Conservation (phyloP, 1,139 yeast species). For the Suhomyces terraborum region DNA sequence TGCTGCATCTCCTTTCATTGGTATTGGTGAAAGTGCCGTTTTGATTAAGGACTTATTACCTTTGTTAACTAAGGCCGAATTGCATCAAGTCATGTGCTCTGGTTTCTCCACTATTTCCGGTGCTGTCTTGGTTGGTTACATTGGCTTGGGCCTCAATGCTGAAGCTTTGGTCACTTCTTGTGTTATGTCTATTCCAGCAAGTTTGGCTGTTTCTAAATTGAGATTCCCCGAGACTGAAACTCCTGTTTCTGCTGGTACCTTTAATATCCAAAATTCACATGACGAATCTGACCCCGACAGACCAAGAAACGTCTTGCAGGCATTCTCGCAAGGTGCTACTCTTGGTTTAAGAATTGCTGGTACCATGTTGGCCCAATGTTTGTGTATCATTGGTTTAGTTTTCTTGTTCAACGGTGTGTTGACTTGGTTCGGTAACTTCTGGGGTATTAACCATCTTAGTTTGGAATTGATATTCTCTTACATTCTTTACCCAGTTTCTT, state of each 20-base stretch:
- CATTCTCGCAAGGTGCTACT: slow-evolving; percentile 64
- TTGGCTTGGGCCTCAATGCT: slow-evolving; percentile 64
- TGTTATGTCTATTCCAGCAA: slow-evolving; percentile 73
- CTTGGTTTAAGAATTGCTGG: slow-evolving; percentile 63
- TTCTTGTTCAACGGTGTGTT: slow-evolving; percentile 59
- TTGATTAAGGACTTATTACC: slow-evolving; percentile 64
- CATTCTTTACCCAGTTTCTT: slow-evolving; percentile 61
- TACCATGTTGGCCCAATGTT: slow-evolving; percentile 59
- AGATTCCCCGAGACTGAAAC: slow-evolving; percentile 64
- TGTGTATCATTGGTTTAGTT: slow-evolving; percentile 66
- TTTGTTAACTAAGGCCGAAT: slow-evolving; percentile 61
- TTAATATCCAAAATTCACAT: slow-evolving; percentile 18
- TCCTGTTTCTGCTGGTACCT: slow-evolving; percentile 53
- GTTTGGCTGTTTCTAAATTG: slow-evolving; percentile 63
- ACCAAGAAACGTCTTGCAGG: slow-evolving; percentile 62
- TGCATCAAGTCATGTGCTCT: slow-evolving; percentile 66
- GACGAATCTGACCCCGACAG: slow-evolving; percentile 40
- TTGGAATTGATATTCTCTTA: slow-evolving; percentile 61
- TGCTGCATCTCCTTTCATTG: slow-evolving; percentile 70
- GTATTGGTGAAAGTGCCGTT: slow-evolving; percentile 69
- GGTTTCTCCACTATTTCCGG: slow-evolving; percentile 73
- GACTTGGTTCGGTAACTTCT: slow-evolving; percentile 65
- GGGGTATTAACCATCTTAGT: slow-evolving; percentile 56
- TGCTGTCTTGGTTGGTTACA: slow-evolving; percentile 64
- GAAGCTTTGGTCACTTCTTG: slow-evolving; percentile 68